Conservation (phyloP, 2,329 filamentous ascomycete species). For the Exophiala xenobiotica region DNA sequence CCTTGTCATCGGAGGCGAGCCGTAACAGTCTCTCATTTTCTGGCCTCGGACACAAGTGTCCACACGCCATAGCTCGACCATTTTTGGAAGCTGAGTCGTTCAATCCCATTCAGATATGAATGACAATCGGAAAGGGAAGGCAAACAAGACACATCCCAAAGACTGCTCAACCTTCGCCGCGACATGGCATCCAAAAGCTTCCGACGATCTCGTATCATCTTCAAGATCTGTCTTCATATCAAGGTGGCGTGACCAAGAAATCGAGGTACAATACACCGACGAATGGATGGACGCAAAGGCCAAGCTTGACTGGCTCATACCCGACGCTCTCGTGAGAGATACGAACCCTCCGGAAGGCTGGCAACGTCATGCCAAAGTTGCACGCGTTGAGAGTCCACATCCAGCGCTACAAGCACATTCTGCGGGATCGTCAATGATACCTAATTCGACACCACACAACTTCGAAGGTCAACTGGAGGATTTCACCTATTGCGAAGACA, state of each 20-base stretch:
- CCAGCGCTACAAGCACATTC: neutral
- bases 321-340: too few relatives aligned
- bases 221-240: neutral
- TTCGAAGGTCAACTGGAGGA: neutral
- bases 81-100: neutral
- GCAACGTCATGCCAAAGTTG: neutral
- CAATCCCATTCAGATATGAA: neutral
- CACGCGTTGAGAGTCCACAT: neutral
- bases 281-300: neutral
- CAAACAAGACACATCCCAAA: neutral
- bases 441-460: neutral
- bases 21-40: too few relatives aligned
- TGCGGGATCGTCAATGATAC: neutral
- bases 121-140: neutral
- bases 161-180: neutral
- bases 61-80: neutral
- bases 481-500: neutral
- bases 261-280: neutral
- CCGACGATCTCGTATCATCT: too few relatives aligned
- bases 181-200: neutral
- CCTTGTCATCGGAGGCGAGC: too few relatives aligned
- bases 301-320: neutral
- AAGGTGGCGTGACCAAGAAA: neutral
- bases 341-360: neutral
- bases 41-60: neutral